Evolutionary conservation across 108 stramenopile species (phyloP).

Genomic region (Mayamaea pseudoterrestris): DNA sequence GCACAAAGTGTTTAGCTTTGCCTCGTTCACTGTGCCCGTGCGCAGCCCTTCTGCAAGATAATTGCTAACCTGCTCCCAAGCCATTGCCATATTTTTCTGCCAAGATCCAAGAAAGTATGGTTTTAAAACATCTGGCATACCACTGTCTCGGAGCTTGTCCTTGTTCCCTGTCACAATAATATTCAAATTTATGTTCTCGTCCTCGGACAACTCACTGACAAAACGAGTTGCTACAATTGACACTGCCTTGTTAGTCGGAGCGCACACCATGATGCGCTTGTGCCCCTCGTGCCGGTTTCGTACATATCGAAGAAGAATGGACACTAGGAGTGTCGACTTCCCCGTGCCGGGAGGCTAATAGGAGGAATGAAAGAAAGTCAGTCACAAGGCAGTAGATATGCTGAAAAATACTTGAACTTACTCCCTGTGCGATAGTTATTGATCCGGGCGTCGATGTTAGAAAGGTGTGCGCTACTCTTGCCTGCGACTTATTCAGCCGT

Average conservation of each 20-base stretch:
- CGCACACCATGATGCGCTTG: conserved; percentile 29
- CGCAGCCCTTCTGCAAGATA: conserved; percentile 1
- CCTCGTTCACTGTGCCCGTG: too few relatives aligned
- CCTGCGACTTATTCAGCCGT: conserved; percentile 49
- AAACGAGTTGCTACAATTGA: conserved; percentile 60
- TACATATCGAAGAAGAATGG: conserved; percentile 48
- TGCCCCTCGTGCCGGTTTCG: conserved; percentile 4
- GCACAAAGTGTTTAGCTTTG: too few relatives aligned
- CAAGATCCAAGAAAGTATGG: conserved; percentile 71
- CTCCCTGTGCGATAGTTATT: conserved; percentile 56
- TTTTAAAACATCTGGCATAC: not conserved
- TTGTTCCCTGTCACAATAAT: conserved; percentile 44
- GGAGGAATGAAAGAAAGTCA: too few relatives aligned
- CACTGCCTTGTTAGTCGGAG: conserved; percentile 70
- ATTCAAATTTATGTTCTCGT: conserved; percentile 17
- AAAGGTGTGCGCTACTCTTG: conserved; percentile 47
- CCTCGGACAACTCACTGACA: conserved; percentile 13
- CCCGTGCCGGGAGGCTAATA: too few relatives aligned
- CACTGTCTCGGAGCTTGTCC: conserved; percentile 23
- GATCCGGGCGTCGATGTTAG: conserved; percentile 32
- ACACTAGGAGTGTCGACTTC: conserved; percentile 61
- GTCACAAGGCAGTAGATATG: too few relatives aligned
- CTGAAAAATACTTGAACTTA: too few relatives aligned
- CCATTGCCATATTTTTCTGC: conserved; percentile 29
- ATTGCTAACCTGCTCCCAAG: conserved; percentile 5